Evolutionary conservation across 1,284 basidiomycete species (phyloP).

Genomic region (Sanghuangporus weigelae): DNA sequence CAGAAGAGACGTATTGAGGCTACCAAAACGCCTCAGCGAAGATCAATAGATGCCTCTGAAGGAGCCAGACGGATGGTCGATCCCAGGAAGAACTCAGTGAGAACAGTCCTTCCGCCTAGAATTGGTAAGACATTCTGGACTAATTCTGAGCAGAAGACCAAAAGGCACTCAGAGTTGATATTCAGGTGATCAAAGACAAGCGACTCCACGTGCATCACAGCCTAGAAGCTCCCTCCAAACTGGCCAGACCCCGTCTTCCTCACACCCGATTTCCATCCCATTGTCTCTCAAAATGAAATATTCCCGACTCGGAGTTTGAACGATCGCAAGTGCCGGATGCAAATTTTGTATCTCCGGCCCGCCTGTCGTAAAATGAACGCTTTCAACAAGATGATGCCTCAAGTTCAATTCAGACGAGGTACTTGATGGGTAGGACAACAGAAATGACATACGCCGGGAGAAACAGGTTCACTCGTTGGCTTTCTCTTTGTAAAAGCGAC

Average conservation of each 20-base stretch:
- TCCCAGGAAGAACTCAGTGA: background rate
- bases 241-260: constrained; percentile 60
- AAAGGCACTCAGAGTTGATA: background rate
- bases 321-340: constrained; percentile 57
- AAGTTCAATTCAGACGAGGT: background rate
- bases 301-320: constrained; percentile 61
- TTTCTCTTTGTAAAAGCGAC: constrained; percentile 18
- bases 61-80: background rate
- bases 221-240: constrained; percentile 58
- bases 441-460: constrained; percentile 47
- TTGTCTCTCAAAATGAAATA: constrained; percentile 66
- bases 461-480: constrained; percentile 45
- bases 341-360: constrained; percentile 31
- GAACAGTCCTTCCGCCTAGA: background rate
- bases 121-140: background rate
- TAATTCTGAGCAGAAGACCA: background rate
- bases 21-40: background rate
- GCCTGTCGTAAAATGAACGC: constrained; percentile 52
- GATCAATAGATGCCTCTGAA: background rate
- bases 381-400: constrained; percentile 73
- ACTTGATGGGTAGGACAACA: background rate
- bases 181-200: background rate
- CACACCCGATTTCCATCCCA: constrained; percentile 69
- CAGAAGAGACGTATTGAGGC: background rate
- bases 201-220: constrained; percentile 34